Conservation (phyloP, 163 green algal species). For the Trebouxiophyceae sp. region DNA sequence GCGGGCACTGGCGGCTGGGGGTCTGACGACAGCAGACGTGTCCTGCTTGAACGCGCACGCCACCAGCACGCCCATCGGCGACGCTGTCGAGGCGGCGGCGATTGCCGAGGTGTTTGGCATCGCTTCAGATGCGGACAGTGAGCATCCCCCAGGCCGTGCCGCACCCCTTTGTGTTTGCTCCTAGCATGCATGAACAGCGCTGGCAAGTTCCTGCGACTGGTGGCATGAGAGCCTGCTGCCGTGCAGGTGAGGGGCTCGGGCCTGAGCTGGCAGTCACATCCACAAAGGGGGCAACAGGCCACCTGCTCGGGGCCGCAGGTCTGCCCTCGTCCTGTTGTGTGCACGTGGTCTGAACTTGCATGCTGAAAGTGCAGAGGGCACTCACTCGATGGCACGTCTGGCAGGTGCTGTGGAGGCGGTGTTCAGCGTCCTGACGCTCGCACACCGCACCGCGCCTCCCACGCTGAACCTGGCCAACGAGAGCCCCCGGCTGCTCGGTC, state of each 20-base stretch:
- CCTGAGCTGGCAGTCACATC: constrained; percentile 52
- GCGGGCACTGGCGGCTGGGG: constrained; percentile 50
- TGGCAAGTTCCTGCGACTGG: too few relatives aligned
- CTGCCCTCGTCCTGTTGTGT: neutral
- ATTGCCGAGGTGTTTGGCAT: constrained; percentile 75
- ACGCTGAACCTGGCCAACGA: constrained; percentile 70
- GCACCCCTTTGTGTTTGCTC: too few relatives aligned
- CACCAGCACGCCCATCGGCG: constrained; percentile 70
- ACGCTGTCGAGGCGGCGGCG: constrained; percentile 71
- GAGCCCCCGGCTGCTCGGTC: constrained; percentile 33
- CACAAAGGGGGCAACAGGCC: constrained; percentile 88
- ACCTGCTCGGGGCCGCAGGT: constrained; percentile 90
- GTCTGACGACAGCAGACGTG: constrained; percentile 46
- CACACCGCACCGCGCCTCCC: constrained; percentile 46
- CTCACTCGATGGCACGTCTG: neutral
- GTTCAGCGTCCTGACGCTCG: constrained; percentile 73
- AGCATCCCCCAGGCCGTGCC: too few relatives aligned
- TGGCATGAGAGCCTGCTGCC: too few relatives aligned
- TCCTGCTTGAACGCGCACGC: constrained; percentile 93
- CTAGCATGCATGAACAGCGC: too few relatives aligned
- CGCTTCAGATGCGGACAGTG: too few relatives aligned
- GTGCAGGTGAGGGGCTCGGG: neutral
- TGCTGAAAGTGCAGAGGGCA: neutral
- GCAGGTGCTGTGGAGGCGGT: constrained; percentile 34
- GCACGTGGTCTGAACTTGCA: constrained; percentile 17